Percentiles rank a stretch among this genome's conserved stretches.
These are phyloP conservation scores for Mucor irregularis DNA, from an alignment of 371 early-diverging fungal genomes.

Conservation along the genomic window DNA sequence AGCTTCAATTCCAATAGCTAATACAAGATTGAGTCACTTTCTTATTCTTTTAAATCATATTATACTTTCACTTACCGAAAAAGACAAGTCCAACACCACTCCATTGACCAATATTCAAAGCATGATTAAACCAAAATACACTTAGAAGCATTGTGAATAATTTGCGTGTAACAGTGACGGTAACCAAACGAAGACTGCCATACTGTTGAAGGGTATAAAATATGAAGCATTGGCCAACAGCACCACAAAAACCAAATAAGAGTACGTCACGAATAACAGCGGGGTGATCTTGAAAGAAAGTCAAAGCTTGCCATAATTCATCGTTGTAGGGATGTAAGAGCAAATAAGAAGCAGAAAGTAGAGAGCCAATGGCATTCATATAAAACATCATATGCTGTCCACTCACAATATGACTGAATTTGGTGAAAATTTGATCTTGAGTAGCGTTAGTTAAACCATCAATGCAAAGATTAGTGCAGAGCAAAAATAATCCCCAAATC, in stretches of 20 bases:
- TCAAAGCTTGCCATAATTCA: slow-evolving; percentile 79
- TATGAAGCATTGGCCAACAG: slow-evolving; percentile 97
- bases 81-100: slow-evolving; percentile 85
- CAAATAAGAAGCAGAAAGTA: slow-evolving; percentile 73
- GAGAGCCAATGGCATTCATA: slow-evolving; percentile 87
- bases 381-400: slow-evolving; percentile 98
- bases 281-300: slow-evolving; percentile 77
- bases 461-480: slow-evolving; percentile 81
- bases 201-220: slow-evolving; percentile 93
- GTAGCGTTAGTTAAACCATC: slow-evolving; percentile 98
- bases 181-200: slow-evolving; percentile 91
- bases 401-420: slow-evolving; percentile 62
- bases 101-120: slow-evolving; percentile 85
- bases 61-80: slow-evolving; percentile 48
- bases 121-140: slow-evolving; percentile 87
- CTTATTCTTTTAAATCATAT: not conserved
- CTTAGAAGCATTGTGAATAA: slow-evolving; percentile 93
- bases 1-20: slow-evolving; percentile 73
- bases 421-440: slow-evolving; percentile 92
- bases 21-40: not conserved
- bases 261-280: slow-evolving; percentile 80
- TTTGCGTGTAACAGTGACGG: slow-evolving; percentile 96
- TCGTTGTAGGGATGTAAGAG: slow-evolving; percentile 66
- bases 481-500: slow-evolving; percentile 80
- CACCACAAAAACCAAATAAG: slow-evolving; percentile 88